Percentiles rank a stretch among this genome's conserved stretches.
These are phyloP conservation scores for Penicillium robsamsonii DNA, from an alignment of 495 filamentous ascomycete species.

Conservation along the genomic window DNA sequence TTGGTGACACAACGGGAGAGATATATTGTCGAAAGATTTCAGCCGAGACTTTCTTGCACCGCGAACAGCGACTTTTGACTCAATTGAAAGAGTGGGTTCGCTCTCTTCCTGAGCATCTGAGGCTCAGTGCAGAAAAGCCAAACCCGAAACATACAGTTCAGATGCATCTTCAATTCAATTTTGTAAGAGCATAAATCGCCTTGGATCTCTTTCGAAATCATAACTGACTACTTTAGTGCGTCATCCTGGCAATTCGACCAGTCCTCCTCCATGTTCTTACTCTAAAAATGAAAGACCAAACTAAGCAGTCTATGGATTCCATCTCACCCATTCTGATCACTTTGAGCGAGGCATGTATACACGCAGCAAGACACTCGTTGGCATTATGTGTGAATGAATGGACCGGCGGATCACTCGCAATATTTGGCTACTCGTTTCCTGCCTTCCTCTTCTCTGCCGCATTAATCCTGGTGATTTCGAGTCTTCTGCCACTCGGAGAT, in stretches of 20 bases:
- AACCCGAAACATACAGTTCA: conserved; percentile 33
- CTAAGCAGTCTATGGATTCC: conserved; percentile 4
- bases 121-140: conserved; percentile 25
- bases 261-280: conserved; percentile 35
- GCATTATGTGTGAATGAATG: conserved; percentile 38
- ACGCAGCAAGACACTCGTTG: conserved; percentile 37
- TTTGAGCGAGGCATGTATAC: conserved; percentile 39
- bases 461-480: conserved; percentile 36
- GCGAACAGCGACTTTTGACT: conserved; percentile 38
- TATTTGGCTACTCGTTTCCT: conserved; percentile 39
- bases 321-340: conserved; percentile 31
- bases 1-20: conserved; percentile 32
- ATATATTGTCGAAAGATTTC: conserved; percentile 39
- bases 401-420: conserved; percentile 36
- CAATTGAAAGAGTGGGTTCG: conserved; percentile 39
- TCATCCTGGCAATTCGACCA: conserved; percentile 39
- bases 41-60: conserved; percentile 34
- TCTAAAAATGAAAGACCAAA: conserved; percentile 22
- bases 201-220: background rate
- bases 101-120: conserved; percentile 35
- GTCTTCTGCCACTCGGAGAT: conserved; percentile 29
- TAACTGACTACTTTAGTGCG: conserved; percentile 24
- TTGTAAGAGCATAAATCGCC: conserved; percentile 11
- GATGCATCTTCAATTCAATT: conserved; percentile 41
- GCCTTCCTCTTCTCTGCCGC: conserved; percentile 40